Conservation (phyloP, 208 protist genomes). For the Trypanosoma theileri region DNA sequence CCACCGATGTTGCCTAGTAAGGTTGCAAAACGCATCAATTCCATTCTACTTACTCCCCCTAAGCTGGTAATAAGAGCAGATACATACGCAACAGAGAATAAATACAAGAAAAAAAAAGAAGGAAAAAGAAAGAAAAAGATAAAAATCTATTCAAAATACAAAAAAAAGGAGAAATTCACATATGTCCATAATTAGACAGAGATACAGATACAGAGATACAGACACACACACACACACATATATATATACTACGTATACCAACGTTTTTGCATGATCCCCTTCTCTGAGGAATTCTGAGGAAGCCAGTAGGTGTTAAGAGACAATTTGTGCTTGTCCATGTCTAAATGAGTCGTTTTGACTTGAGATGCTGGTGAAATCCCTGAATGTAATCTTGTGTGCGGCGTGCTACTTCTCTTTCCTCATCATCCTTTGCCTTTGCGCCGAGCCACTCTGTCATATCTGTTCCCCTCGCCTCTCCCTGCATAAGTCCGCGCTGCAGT, state of each 20-base stretch:
- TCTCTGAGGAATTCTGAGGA: no score
- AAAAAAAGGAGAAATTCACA: constrained; percentile 17
- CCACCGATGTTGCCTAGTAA: neutral
- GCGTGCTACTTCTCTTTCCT: constrained; percentile 84
- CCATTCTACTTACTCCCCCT: neutral
- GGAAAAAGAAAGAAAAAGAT: constrained; percentile 27
- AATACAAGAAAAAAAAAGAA: constrained; percentile 6
- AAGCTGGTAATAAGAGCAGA: neutral
- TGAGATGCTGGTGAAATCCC: constrained; percentile 89
- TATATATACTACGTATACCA: no score
- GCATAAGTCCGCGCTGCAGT: constrained; percentile 64
- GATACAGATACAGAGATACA: neutral
- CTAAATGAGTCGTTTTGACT: constrained; percentile 86
- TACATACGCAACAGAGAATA: neutral
- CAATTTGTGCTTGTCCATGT: neutral
- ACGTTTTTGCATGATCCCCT: no score
- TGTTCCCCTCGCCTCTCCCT: constrained; percentile 75
- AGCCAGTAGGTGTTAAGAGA: no score
- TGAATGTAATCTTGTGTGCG: constrained; percentile 90
- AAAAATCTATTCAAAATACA: constrained; percentile 3
- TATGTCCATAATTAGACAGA: constrained; percentile 5
- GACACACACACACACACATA: no score
- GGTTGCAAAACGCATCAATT: neutral
- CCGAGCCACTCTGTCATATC: constrained; percentile 91
- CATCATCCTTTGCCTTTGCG: constrained; percentile 86